phyloP scores from a whole-genome alignment of 2,329 filamentous ascomycete species.

The Aspergillus novofumigatus region DNA sequence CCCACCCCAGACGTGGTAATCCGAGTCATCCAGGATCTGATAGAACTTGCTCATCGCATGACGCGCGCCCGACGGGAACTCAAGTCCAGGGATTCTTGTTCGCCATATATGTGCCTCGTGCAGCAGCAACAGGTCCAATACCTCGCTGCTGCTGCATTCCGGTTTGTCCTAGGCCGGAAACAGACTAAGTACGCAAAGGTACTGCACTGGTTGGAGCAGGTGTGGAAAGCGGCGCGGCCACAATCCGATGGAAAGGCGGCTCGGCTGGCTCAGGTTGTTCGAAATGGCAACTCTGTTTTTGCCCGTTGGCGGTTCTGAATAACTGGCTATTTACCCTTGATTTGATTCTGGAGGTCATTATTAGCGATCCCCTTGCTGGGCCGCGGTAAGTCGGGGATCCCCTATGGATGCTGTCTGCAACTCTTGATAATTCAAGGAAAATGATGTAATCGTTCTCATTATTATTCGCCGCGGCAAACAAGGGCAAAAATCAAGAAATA shows the following conservation, averaged over 20 bases:
- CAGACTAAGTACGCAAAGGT: slow-evolving; percentile 66
- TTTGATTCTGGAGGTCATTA: not conserved
- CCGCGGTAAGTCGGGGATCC: not conserved
- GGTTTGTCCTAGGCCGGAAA: slow-evolving; percentile 61
- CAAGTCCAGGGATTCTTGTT: slow-evolving; percentile 1
- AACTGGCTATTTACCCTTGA: not conserved
- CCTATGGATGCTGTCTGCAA: not conserved
- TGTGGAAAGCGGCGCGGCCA: slow-evolving; percentile 41
- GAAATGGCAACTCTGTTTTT: slow-evolving; percentile 32
- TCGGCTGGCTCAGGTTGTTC: slow-evolving; percentile 31
- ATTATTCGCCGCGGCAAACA: not conserved
- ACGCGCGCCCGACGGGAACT: slow-evolving; percentile 52
- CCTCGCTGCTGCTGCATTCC: slow-evolving; percentile 68
- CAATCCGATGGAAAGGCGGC: slow-evolving; percentile 30
- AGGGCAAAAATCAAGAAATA: not conserved
- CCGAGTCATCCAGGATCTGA: slow-evolving; percentile 61
- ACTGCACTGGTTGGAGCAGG: slow-evolving; percentile 62
- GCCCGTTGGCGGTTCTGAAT: slow-evolving; percentile 33
- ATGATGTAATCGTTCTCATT: not conserved
- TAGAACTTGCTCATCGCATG: slow-evolving; percentile 60
- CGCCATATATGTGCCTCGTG: slow-evolving; percentile 53
- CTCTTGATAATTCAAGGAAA: not conserved
- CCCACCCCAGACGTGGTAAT: slow-evolving; percentile 60
- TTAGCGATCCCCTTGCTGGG: not conserved
- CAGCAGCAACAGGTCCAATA: slow-evolving; percentile 58